phyloP scores from a whole-genome alignment of 2,329 filamentous ascomycete genomes.

The Pseudogymnoascus sp. region DNA sequence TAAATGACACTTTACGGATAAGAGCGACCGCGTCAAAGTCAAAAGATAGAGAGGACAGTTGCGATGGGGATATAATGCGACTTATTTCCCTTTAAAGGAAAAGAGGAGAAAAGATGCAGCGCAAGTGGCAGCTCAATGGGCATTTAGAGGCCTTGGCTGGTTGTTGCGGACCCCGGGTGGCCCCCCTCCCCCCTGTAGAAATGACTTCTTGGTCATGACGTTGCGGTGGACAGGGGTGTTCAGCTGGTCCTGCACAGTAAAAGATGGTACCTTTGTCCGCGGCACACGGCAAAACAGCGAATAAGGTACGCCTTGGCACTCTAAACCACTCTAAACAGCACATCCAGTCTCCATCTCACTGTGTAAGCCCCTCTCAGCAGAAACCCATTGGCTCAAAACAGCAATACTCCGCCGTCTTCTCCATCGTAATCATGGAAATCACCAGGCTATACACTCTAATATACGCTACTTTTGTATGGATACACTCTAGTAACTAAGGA shows the following conservation, averaged over 20 bases:
- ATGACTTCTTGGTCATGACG: slow-evolving; percentile 3
- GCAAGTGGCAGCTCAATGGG: neutral
- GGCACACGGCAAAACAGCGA: slow-evolving; percentile 1
- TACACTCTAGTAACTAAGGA: neutral
- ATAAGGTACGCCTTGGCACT: slow-evolving; percentile 7
- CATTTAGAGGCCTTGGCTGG: neutral
- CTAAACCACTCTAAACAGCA: neutral
- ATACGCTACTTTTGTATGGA: neutral
- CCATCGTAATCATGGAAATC: neutral
- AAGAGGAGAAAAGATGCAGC: neutral
- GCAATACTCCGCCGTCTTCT: neutral
- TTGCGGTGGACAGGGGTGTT: neutral
- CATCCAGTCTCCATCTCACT: neutral
- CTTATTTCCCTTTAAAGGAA: neutral
- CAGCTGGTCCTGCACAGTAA: neutral
- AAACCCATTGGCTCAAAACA: neutral
- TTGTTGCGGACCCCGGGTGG: neutral
- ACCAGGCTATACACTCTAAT: neutral
- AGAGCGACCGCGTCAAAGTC: neutral
- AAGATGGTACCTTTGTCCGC: neutral
- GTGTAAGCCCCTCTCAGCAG: neutral
- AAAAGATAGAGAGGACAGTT: neutral
- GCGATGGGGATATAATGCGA: neutral
- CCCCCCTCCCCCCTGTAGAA: neutral
- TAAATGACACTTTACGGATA: neutral